Percentiles rank a stretch among this genome's conserved stretches.
phyloP scores from a whole-genome alignment of 2,329 filamentous ascomycete genomes.

The Immersiporthe knoxdaviesiana region DNA sequence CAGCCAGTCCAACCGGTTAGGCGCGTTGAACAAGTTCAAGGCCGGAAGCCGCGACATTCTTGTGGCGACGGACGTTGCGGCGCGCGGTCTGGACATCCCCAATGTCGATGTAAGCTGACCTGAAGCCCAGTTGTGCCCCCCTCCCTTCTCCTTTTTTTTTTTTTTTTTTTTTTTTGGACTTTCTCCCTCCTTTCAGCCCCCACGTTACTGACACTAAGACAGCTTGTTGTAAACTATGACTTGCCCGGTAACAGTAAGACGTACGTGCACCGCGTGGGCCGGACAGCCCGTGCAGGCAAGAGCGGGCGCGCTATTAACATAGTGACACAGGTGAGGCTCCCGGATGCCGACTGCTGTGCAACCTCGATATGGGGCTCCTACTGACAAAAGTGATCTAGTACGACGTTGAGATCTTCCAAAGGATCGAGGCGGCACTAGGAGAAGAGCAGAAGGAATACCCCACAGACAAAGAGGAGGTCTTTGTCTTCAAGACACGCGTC shows the following conservation, averaged over 20 bases:
- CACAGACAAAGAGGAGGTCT: constrained; percentile 78
- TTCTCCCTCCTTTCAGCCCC: too few relatives aligned
- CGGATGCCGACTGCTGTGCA: not conserved
- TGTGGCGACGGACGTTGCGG: constrained; percentile 91
- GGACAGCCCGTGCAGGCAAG: constrained; percentile 85
- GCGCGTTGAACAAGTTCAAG: constrained; percentile 88
- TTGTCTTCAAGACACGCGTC: constrained; percentile 77
- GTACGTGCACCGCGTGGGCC: constrained; percentile 86
- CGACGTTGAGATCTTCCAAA: constrained; percentile 76
- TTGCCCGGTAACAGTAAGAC: constrained; percentile 85
- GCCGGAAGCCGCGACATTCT: constrained; percentile 80
- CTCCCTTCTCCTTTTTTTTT: too few relatives aligned
- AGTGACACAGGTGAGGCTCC: constrained; percentile 65
- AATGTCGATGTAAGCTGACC: constrained; percentile 65
- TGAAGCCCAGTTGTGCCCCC: not conserved
- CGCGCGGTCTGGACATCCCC: constrained; percentile 89
- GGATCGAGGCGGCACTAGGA: constrained; percentile 82
- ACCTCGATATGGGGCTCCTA: not conserved
- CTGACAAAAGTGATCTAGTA: constrained; percentile 21
- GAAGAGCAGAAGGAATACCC: constrained; percentile 74
- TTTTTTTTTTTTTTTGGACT: not conserved
- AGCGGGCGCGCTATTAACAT: constrained; percentile 79
- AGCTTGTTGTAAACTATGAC: constrained; percentile 57
- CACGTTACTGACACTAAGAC: not conserved
- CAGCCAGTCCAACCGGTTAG: constrained; percentile 82